These are phyloP conservation scores for Handroanthus guayacan DNA, from an alignment of 257 asterid species.

Conservation along the genomic window DNA sequence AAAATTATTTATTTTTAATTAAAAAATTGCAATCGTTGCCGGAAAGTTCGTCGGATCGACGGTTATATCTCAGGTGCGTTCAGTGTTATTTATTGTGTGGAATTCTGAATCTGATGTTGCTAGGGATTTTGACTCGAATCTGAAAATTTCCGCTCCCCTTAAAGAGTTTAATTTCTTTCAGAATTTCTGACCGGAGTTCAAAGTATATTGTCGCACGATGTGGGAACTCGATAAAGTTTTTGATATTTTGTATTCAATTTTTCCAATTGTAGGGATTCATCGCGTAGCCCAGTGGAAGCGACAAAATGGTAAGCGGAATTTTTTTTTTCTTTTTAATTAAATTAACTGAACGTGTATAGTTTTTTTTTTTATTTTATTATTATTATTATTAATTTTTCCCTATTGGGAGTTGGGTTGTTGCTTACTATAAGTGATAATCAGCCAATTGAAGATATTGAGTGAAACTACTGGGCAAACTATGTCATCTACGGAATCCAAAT, in stretches of 20 bases:
- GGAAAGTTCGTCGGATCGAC: conserved; percentile 42
- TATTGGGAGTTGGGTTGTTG: conserved; percentile 21
- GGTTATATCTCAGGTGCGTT: conserved; percentile 39
- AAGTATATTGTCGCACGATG: conserved; percentile 10
- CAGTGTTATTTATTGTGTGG: background rate
- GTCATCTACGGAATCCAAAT: background rate
- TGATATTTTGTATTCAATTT: conserved; percentile 11
- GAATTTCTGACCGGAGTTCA: conserved; percentile 7
- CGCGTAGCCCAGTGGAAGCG: conserved; percentile 42
- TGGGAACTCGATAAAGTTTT: conserved; percentile 14
- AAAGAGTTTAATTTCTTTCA: background rate
- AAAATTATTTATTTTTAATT: conserved; percentile 14
- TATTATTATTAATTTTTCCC: background rate
- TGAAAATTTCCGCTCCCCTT: conserved; percentile 1
- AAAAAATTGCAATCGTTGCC: conserved; percentile 35
- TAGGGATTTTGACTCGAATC: conserved; percentile 31
- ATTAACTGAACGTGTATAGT: background rate
- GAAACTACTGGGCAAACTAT: background rate
- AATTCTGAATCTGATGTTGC: background rate
- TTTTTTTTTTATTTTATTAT: background rate
- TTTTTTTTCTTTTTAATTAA: background rate
- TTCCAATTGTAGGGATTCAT: conserved; percentile 39
- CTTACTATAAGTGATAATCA: conserved; percentile 4
- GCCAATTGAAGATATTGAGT: conserved; percentile 18
- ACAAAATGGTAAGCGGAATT: conserved; percentile 53